phyloP scores from a whole-genome alignment of 129 eudicot genomes.

The Scalesia atractyloides region DNA sequence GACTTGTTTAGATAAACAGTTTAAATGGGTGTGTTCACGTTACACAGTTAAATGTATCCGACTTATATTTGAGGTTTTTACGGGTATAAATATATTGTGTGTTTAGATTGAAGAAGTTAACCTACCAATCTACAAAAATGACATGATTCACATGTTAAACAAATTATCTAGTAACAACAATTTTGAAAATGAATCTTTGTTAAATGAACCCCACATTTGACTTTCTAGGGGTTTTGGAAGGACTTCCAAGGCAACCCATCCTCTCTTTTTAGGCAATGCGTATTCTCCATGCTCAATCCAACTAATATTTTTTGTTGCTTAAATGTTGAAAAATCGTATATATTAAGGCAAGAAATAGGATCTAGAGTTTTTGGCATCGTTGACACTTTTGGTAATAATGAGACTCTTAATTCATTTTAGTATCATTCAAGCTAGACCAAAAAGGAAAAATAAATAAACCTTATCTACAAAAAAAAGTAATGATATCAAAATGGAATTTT shows the following conservation, averaged over 20 bases:
- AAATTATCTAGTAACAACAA: neutral
- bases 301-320: neutral
- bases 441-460: neutral
- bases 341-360: neutral
- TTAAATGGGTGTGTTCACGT: too few relatives aligned
- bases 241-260: slow-evolving; percentile 13
- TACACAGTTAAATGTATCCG: too few relatives aligned
- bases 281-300: neutral
- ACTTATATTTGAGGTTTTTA: too few relatives aligned
- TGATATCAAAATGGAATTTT: neutral
- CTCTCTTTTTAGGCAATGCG: neutral
- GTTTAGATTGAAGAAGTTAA: too few relatives aligned
- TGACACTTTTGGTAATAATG: neutral
- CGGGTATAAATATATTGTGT: too few relatives aligned
- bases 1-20: too few relatives aligned
- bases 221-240: neutral
- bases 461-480: neutral
- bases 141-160: neutral
- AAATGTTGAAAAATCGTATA: neutral
- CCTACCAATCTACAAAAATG: too few relatives aligned
- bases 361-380: neutral
- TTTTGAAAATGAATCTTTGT: neutral
- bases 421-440: neutral
- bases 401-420: neutral
- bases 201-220: neutral